Percentiles rank a stretch among this genome's conserved stretches.
Conservation (phyloP, 768 basidiomycete species). For the Kwoniella newhampshirensis region DNA sequence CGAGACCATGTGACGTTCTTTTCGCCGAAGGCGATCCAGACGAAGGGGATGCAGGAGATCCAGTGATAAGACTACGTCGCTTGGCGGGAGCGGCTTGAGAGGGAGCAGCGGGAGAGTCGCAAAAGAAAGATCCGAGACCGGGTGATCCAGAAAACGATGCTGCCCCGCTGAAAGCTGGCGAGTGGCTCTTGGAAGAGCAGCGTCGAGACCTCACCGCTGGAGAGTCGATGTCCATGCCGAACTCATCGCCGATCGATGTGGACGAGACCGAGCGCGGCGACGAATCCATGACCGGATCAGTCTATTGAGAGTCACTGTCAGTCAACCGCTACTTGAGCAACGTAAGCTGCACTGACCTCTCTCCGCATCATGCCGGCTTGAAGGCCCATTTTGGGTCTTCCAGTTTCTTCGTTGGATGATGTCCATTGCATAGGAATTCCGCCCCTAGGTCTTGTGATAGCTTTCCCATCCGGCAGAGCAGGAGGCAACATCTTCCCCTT, state of each 20-base stretch:
- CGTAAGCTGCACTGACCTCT: constrained; percentile 36
- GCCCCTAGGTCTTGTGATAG: constrained; percentile 13
- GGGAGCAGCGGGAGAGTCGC: constrained; percentile 46
- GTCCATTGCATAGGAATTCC: constrained; percentile 46
- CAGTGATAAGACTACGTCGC: constrained; percentile 35
- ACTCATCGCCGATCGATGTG: constrained; percentile 22
- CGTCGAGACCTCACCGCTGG: constrained; percentile 27
- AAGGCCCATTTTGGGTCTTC: constrained; percentile 28
- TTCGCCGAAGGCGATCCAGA: constrained; percentile 48
- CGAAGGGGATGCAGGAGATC: constrained; percentile 45
- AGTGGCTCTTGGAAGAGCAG: constrained; percentile 14
- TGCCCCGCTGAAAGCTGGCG: constrained; percentile 26
- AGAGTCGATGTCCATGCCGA: constrained; percentile 47
- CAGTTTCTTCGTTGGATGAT: constrained; percentile 37
- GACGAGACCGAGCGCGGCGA: constrained; percentile 23
- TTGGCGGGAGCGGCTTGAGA: constrained; percentile 29
- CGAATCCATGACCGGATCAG: constrained; percentile 28
- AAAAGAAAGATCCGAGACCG: constrained; percentile 47
- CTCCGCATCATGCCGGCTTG: constrained; percentile 31
- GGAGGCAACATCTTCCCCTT: constrained; percentile 49
- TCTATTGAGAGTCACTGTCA: constrained; percentile 24
- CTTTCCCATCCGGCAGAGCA: constrained; percentile 29
- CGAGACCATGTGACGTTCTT: constrained; percentile 33
- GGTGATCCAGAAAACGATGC: constrained; percentile 36
- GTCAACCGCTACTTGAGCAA: background rate